Percentiles rank a stretch among this genome's conserved stretches.
phyloP scores from a whole-genome alignment of 441 rosid species.

The Brassica hybrid region DNA sequence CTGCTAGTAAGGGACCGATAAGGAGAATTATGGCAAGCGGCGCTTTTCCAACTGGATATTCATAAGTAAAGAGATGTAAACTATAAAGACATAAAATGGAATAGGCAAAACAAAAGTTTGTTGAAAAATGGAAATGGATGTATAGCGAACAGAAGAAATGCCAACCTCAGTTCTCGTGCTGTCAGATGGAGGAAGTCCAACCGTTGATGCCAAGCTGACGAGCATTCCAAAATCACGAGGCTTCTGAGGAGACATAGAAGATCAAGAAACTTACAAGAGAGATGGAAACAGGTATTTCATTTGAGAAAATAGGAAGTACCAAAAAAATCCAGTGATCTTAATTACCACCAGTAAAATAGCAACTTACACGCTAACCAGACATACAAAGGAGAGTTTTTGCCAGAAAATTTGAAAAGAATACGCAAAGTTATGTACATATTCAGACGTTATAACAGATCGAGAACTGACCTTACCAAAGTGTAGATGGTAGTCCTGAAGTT shows the following conservation, averaged over 20 bases:
- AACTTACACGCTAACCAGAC: conserved; percentile 26
- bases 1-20: neutral
- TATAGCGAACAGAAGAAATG: conserved; percentile 12
- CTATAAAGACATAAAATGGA: neutral
- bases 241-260: conserved; percentile 54
- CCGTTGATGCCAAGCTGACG: conserved; percentile 62
- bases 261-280: neutral
- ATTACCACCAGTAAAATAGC: neutral
- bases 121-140: neutral
- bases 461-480: conserved; percentile 78
- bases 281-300: neutral
- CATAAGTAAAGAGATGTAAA: conserved; percentile 15
- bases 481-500: conserved; percentile 85
- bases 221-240: conserved; percentile 66
- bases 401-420: conserved; percentile 5
- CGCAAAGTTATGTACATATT: neutral
- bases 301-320: conserved; percentile 2
- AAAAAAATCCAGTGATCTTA: neutral
- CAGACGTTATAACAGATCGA: conserved; percentile 17
- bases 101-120: conserved; percentile 12
- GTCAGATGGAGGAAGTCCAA: conserved; percentile 68
- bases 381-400: conserved; percentile 11
- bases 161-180: conserved; percentile 70
- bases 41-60: neutral
- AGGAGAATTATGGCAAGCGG: conserved; percentile 17